Conservation (phyloP, 73 alveolate genomes). For the Paramecium caudatum region DNA sequence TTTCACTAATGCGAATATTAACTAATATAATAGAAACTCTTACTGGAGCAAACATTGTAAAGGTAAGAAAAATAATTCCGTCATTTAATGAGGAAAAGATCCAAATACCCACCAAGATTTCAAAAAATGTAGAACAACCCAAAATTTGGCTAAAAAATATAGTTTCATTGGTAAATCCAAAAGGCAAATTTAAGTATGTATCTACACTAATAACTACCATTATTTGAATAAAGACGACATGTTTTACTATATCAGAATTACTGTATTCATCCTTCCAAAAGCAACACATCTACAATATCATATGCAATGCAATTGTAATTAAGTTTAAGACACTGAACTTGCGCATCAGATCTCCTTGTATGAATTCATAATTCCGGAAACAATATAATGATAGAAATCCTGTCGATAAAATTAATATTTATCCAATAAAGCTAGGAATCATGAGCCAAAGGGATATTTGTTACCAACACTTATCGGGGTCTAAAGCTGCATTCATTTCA, state of each 20-base stretch:
- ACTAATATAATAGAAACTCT: neutral
- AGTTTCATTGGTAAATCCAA: constrained; percentile 16
- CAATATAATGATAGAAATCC: constrained; percentile 26
- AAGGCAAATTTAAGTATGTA: neutral
- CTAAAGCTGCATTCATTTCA: neutral
- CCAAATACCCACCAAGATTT: constrained; percentile 30
- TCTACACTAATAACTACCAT: neutral
- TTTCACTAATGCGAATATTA: neutral
- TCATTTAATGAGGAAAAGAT: neutral
- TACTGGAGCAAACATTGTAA: constrained; percentile 7
- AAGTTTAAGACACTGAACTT: neutral
- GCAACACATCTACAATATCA: neutral
- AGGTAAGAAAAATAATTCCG: neutral
- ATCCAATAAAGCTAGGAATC: neutral
- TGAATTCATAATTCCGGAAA: constrained; percentile 25
- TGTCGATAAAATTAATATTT: neutral
- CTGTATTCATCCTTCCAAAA: constrained; percentile 12
- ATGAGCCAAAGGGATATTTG: neutral
- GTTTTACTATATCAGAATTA: neutral
- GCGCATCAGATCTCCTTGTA: neutral
- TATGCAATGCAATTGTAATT: neutral
- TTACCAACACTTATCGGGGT: neutral
- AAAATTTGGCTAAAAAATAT: neutral
- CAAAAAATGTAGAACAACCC: neutral
- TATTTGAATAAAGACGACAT: neutral